Base-by-base conservation (phyloP, 139 green algal species). In the Desmodesmus armatus region DNA sequence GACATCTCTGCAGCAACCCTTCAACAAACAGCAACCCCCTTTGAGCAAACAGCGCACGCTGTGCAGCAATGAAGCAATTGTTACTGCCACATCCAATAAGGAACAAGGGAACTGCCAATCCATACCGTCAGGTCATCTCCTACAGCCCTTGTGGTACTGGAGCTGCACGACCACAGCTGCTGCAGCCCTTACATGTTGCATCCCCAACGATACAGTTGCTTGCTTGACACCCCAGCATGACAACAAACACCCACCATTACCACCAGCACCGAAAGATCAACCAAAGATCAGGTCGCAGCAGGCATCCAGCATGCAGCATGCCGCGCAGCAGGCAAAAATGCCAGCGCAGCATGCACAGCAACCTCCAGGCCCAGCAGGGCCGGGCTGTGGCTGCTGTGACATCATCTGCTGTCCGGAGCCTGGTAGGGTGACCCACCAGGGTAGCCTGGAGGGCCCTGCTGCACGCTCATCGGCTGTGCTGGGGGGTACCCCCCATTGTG, bases 271-370 rank as follows among this genome's bases (percentile, higher is more conserved):
- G 17, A 15, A 65, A 15, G n/a, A 27, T 31, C 15, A 17, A 65
- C 17, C 76, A 73, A 71, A 82, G 4, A 82, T 27, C 27, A 82
- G 39, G 55, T 82, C 76, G 25, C 76, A 82, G 76, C 76, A 82
- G 37, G 76, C 58, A 29, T 82, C 76, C 53, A 82, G 17, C 25
- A 82, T 58, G 47, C 76, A 82, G 76, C 76, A 82, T 40, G 76
- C 76, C 39, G 76, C 76, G 31, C 76, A 82, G 76, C 76, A 82
- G 37, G 76, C 76, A 58, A 82, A 82, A 23, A 82, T 37, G 37
- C 76, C 76, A 23, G 76, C 76, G 29, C 37, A 82, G 76, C 76
- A 82, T n/a, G 76, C 76, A 31, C 76, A 82, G 55, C 76, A 82
- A 40, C 37, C 76, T 13, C 25, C 76, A 40, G 76, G 23, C 2